A percentile compares a stretch with the other conserved stretches of the same genome.
Conservation (phyloP, 192 early-diverging fungal genomes). For the Mortierella claussenii region DNA sequence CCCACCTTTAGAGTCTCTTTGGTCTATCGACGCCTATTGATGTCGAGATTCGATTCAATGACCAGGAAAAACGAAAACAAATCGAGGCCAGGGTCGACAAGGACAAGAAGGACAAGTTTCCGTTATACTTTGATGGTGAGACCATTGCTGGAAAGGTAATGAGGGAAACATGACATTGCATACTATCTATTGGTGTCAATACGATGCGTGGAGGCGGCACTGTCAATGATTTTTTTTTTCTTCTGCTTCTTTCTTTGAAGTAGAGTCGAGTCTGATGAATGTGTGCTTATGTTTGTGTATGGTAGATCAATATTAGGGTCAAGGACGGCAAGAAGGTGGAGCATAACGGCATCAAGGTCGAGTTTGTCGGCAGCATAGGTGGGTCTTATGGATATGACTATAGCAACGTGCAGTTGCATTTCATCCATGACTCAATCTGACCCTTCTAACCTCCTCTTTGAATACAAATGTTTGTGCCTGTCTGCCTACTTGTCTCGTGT, state of each 20-base stretch:
- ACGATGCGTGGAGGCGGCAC: too few relatives aligned
- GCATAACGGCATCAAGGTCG: slow-evolving; percentile 98
- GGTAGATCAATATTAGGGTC: slow-evolving; percentile 77
- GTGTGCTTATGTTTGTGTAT: neutral
- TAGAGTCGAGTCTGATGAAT: neutral
- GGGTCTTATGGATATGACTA: slow-evolving; percentile 10
- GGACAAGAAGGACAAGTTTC: slow-evolving; percentile 91
- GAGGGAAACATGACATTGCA: too few relatives aligned
- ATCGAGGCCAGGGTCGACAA: slow-evolving; percentile 95
- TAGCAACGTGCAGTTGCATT: neutral
- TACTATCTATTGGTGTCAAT: too few relatives aligned
- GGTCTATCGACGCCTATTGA: slow-evolving; percentile 88
- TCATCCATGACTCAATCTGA: neutral
- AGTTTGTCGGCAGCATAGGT: slow-evolving; percentile 98
- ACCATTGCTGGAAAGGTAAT: slow-evolving; percentile 90
- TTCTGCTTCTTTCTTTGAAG: neutral
- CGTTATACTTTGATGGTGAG: slow-evolving; percentile 99
- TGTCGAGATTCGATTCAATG: slow-evolving; percentile 83
- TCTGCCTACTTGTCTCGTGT: too few relatives aligned
- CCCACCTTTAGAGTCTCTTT: slow-evolving; percentile 79
- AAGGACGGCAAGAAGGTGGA: slow-evolving; percentile 94
- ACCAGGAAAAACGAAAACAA: slow-evolving; percentile 89
- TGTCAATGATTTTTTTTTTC: neutral
- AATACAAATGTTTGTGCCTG: too few relatives aligned
- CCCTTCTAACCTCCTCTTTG: too few relatives aligned